Evolutionary conservation across 345 rosid genomes (phyloP).

Genomic region (Camelina sativa): DNA sequence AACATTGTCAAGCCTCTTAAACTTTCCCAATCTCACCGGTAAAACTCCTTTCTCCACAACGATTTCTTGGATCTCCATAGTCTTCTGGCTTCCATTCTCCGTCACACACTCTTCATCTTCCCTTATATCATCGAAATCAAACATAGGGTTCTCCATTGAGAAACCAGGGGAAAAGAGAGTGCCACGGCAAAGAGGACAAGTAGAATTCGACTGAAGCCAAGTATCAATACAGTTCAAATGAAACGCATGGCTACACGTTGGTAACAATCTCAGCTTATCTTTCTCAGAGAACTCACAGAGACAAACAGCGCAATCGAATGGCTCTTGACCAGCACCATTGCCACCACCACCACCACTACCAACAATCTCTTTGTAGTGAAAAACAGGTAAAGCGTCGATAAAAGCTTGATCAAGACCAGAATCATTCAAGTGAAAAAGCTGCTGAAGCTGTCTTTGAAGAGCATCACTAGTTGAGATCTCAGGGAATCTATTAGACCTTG

Average conservation of each 20-base stretch:
- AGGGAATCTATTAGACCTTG: constrained; percentile 66
- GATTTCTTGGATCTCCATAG: constrained; percentile 62
- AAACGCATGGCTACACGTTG: constrained; percentile 90
- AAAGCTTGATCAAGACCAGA: constrained; percentile 92
- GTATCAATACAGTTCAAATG: constrained; percentile 84
- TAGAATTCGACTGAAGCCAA: constrained; percentile 83
- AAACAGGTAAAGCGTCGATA: constrained; percentile 87
- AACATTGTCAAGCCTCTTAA: constrained; percentile 53
- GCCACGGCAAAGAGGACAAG: constrained; percentile 83
- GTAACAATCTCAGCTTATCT: constrained; percentile 84
- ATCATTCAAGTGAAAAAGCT: constrained; percentile 86
- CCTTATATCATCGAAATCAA: constrained; percentile 67
- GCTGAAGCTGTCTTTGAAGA: constrained; percentile 88
- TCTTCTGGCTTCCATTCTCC: constrained; percentile 56
- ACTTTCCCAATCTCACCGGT: constrained; percentile 83
- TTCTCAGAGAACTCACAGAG: constrained; percentile 80
- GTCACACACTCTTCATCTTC: constrained; percentile 60
- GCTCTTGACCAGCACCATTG: constrained; percentile 57
- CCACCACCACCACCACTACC: constrained; percentile 27
- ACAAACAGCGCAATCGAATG: constrained; percentile 92
- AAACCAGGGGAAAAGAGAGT: constrained; percentile 71
- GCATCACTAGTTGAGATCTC: constrained; percentile 76
- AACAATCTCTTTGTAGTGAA: constrained; percentile 72
- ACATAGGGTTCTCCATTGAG: constrained; percentile 70
- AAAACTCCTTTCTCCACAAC: constrained; percentile 67